phyloP scores from a whole-genome alignment of 495 filamentous ascomycete genomes.

The Emericellopsis terricola region DNA sequence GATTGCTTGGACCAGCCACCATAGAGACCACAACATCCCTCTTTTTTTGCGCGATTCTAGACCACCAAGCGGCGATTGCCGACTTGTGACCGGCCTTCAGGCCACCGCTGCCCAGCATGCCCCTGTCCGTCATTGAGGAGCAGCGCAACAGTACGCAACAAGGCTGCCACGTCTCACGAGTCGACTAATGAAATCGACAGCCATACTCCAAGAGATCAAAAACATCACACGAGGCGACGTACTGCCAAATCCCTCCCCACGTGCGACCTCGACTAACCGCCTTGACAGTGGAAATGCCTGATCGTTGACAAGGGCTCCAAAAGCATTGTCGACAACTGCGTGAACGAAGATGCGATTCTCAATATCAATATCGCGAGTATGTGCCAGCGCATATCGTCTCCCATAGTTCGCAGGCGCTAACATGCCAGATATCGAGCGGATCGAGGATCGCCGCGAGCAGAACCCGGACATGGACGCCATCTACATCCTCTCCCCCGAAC shows the following conservation, averaged over 20 bases:
- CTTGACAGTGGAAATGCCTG: conserved; percentile 77
- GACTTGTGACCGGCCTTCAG: no score
- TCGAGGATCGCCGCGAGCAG: conserved; percentile 61
- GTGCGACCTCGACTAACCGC: neutral
- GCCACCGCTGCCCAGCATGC: conserved; percentile 3
- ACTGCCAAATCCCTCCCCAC: conserved; percentile 1
- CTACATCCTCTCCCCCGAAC: conserved; percentile 70
- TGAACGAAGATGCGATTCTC: conserved; percentile 88
- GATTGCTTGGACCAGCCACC: no score
- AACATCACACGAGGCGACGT: conserved; percentile 35
- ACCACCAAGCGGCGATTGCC: no score
- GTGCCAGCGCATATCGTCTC: conserved; percentile 8
- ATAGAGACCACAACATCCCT: no score
- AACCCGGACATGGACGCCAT: conserved; percentile 86
- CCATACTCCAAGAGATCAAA: conserved; percentile 35
- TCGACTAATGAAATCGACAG: conserved; percentile 7
- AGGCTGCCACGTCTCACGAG: neutral
- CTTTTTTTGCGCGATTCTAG: no score
- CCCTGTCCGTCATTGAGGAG: conserved; percentile 17
- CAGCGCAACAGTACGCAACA: conserved; percentile 16
- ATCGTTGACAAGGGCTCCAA: conserved; percentile 67
- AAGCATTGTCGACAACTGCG: conserved; percentile 68
- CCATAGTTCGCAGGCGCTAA: conserved; percentile 3
- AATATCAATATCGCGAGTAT: conserved; percentile 88
- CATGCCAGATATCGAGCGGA: conserved; percentile 64